Conservation (phyloP, 1,284 basidiomycete species). For the Chiua sp. region DNA sequence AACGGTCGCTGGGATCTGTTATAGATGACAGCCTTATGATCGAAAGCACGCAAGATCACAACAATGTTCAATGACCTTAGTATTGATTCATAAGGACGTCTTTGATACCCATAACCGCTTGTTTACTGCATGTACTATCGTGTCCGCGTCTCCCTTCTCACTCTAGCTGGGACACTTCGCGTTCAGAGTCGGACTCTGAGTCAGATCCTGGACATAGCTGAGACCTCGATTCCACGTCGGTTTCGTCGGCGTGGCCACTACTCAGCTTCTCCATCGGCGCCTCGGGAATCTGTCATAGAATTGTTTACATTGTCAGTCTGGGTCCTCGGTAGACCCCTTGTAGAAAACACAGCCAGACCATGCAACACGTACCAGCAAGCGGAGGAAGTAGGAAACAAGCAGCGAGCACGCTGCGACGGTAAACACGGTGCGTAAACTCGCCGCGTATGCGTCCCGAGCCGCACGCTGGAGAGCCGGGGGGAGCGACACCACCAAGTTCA, state of each 20-base stretch:
- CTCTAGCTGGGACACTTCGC: too few relatives aligned
- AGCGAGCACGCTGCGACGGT: slow-evolving; percentile 8
- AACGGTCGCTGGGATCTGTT: too few relatives aligned
- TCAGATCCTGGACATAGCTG: not conserved
- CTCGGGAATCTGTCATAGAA: slow-evolving; percentile 15
- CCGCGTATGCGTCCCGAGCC: slow-evolving; percentile 16
- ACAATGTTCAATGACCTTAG: too few relatives aligned
- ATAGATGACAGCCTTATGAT: too few relatives aligned
- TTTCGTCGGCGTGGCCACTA: not conserved
- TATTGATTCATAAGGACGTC: too few relatives aligned
- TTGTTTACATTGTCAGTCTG: not conserved
- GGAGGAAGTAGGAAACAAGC: slow-evolving; percentile 10
- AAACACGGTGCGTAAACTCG: slow-evolving; percentile 15
- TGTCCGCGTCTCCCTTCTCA: too few relatives aligned
- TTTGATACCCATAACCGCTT: too few relatives aligned
- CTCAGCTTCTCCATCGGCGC: not conserved
- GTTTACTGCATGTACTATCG: too few relatives aligned
- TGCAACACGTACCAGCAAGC: slow-evolving; percentile 9
- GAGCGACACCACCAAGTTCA: slow-evolving; percentile 14
- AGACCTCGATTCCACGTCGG: slow-evolving; percentile 12
- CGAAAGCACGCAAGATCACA: too few relatives aligned
- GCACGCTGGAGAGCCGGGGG: slow-evolving; percentile 13
- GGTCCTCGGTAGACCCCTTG: too few relatives aligned
- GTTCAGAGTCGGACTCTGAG: not conserved
- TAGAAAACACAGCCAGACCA: too few relatives aligned